phyloP scores from a whole-genome alignment of 371 early-diverging fungal genomes.

The Batkoa obscura region DNA sequence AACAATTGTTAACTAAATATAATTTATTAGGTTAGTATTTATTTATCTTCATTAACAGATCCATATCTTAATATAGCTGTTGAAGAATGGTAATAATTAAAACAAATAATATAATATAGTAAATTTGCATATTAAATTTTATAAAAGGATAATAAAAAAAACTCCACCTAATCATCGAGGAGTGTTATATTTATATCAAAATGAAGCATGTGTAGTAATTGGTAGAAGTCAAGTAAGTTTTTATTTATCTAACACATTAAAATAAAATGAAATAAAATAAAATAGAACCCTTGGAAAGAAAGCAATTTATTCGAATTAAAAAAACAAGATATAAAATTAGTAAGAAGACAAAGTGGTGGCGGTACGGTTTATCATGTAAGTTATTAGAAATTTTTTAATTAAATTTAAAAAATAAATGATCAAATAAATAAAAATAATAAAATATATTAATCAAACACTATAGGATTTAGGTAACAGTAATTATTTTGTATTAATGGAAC shows the following conservation, averaged over 20 bases:
- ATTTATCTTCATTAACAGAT: background rate
- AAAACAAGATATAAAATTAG: slow-evolving; percentile 46
- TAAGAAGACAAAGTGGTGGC: slow-evolving; percentile 83
- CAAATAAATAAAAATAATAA: background rate
- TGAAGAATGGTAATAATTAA: slow-evolving; percentile 3
- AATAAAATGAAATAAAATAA: background rate
- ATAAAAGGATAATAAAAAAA: background rate
- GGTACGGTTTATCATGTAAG: slow-evolving; percentile 92
- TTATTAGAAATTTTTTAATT: slow-evolving; percentile 8
- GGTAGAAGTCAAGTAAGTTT: slow-evolving; percentile 75
- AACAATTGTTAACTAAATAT: background rate
- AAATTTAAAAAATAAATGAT: slow-evolving; percentile 7
- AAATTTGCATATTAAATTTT: background rate
- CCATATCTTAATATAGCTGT: background rate
- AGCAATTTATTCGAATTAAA: slow-evolving; percentile 54
- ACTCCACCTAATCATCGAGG: slow-evolving; percentile 5
- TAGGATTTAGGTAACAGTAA: slow-evolving; percentile 89
- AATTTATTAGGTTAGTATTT: background rate
- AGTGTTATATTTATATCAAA: slow-evolving; percentile 74
- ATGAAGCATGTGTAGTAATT: slow-evolving; percentile 71
- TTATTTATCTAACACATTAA: background rate
- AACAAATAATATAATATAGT: background rate
- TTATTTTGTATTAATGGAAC: slow-evolving; percentile 86
- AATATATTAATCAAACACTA: background rate
- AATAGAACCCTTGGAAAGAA: slow-evolving; percentile 82